phyloP scores from a whole-genome alignment of 306 rosid genomes.

The Pterocarpus santalinus region DNA sequence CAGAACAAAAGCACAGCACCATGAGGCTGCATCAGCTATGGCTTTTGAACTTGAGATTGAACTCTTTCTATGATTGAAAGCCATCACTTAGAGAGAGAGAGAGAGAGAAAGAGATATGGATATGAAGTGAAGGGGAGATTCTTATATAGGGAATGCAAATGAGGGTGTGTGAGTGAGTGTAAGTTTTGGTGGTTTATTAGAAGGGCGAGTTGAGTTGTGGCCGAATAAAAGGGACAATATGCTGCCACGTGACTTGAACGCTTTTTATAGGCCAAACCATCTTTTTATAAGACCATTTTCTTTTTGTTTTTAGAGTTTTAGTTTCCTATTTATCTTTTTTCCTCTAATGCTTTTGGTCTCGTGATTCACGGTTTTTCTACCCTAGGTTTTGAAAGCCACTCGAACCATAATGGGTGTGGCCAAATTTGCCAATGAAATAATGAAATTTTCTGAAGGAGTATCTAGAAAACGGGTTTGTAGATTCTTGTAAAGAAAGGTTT shows the following conservation, averaged over 20 bases:
- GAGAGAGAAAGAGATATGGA: neutral
- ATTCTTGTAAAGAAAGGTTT: too few species aligned
- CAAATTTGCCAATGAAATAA: too few species aligned
- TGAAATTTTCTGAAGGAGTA: too few species aligned
- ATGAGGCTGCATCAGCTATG: constrained; percentile 52
- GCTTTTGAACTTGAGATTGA: constrained; percentile 18
- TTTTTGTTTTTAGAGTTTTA: neutral
- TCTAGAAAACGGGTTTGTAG: too few species aligned
- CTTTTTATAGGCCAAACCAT: constrained; percentile 22
- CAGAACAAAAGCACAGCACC: constrained; percentile 52
- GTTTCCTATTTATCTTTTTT: too few species aligned
- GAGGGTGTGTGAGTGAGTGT: neutral
- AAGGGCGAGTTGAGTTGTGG: neutral
- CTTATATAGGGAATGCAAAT: neutral
- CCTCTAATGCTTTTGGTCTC: too few species aligned
- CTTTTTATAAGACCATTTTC: neutral
- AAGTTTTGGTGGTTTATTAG: constrained; percentile 26
- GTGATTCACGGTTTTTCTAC: too few species aligned
- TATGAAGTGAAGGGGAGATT: neutral
- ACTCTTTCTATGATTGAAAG: constrained; percentile 19
- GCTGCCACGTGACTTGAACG: neutral
- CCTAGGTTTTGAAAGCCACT: too few species aligned
- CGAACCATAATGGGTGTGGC: too few species aligned
- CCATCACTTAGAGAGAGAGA: constrained; percentile 14
- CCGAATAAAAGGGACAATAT: constrained; percentile 25